A percentile compares a stretch with the other conserved stretches of the same genome.
Evolutionary conservation across 2,329 filamentous ascomycete species (phyloP).

Genomic region (Ascochyta clinopodiicola): DNA sequence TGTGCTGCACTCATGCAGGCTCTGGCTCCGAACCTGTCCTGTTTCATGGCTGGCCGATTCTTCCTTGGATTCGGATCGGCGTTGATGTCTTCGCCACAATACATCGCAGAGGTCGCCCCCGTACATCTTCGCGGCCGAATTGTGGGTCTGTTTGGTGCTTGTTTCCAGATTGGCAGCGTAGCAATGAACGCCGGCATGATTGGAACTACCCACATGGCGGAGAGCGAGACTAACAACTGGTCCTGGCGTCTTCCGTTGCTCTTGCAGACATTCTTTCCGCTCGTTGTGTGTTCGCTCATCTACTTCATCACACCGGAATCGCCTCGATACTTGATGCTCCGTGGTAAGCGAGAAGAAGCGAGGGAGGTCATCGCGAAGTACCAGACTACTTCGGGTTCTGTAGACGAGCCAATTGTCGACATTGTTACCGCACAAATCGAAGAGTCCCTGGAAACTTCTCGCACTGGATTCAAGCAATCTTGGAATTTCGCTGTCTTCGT

Average conservation of each 20-base stretch:
- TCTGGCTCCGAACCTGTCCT: conserved; percentile 30
- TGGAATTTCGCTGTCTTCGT: conserved; percentile 59
- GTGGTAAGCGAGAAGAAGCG: conserved; percentile 24
- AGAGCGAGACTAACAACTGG: conserved; percentile 22
- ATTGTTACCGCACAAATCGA: conserved; percentile 54
- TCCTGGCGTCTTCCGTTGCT: conserved; percentile 43
- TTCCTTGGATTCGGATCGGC: conserved; percentile 49
- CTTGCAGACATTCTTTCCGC: conserved; percentile 58
- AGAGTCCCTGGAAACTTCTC: conserved; percentile 52
- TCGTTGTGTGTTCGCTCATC: conserved; percentile 46
- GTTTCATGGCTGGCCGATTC: conserved; percentile 51
- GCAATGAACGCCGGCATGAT: conserved; percentile 55
- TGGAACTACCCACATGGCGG: conserved; percentile 47
- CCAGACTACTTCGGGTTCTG: conserved; percentile 51
- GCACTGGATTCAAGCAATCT: conserved; percentile 46
- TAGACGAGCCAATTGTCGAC: conserved; percentile 52
- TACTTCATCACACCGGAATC: conserved; percentile 40
- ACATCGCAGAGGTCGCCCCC: conserved; percentile 48
- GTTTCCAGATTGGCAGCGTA: conserved; percentile 55
- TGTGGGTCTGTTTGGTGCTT: conserved; percentile 57
- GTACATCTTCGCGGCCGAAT: conserved; percentile 50
- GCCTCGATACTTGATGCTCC: conserved; percentile 52
- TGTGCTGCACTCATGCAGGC: conserved; percentile 52
- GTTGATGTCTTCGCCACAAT: conserved; percentile 49
- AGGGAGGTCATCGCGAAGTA: conserved; percentile 42